Evolutionary conservation across 305 asterid genomes (phyloP), one percentile per base, ranked within the genome.

Genomic region (Caryopteris hybrid): DNA sequence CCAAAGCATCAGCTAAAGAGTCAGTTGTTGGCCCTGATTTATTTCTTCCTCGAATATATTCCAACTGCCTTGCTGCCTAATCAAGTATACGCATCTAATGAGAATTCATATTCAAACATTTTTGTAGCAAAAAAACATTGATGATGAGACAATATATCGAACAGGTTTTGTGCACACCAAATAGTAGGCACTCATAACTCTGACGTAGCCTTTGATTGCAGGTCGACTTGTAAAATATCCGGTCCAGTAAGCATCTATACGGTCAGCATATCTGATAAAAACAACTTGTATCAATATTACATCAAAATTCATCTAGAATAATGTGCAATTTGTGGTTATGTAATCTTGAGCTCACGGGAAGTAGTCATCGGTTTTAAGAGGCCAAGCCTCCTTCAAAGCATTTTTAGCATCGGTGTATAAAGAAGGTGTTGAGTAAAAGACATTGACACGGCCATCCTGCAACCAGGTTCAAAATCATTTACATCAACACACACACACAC

Each of bases 401-500:
- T 89, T 17, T 74, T 95, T 95, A 36, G 97, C 88, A 46, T 95
- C 98, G 8, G 99, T 91, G 73, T 95, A 95, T 55, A 95, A 54
- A 43, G 98, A 88, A 59, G 99, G 99, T 55, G 95, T 88, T 11
- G 99, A 91, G 74, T 95, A 95, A 10, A 95, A 76, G 33, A 92
- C 98, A 86, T 91, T 95, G 75, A 95, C 95, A 63, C 99, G 98
- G 39, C 99, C 99, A 89, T 95, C 99, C 99, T 95, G 80, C 74
- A 69, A 69, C 54, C 8, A 75, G 29, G 71, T 71, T 47, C 3
- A 25, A 52, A 43, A 65, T 7, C 8, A 9, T 13, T 41, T 20
- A 61, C 64, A 33, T 34, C 25, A 68, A 22, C 8, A 48, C n/a
- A n/a, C n/a, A n/a, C n/a, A n/a, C n/a, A n/a, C n/a, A n/a, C n/a